Evolutionary conservation across 2,329 filamentous ascomycete species (phyloP).

Genomic region (Pleomassaria siparia): DNA sequence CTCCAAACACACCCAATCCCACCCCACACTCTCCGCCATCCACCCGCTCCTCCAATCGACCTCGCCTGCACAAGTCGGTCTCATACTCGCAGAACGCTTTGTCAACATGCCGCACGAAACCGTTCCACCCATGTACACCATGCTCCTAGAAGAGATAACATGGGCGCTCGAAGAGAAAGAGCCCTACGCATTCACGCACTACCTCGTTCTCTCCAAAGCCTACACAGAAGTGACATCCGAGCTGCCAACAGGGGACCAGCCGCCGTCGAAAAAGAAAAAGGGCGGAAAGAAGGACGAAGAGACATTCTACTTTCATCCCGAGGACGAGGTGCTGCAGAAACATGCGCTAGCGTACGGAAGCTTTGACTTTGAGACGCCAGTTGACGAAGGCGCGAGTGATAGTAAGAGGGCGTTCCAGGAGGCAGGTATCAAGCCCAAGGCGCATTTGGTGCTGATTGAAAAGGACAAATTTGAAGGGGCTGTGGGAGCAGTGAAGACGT

Average conservation of each 20-base stretch:
- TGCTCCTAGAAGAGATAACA: conserved; percentile 88
- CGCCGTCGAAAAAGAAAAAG: conserved; percentile 48
- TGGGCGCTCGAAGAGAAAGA: conserved; percentile 88
- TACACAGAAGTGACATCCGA: conserved; percentile 85
- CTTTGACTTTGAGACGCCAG: conserved; percentile 77
- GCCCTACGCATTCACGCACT: conserved; percentile 91
- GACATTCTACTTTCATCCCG: conserved; percentile 89
- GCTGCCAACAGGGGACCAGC: conserved; percentile 58
- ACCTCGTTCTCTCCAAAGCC: conserved; percentile 87
- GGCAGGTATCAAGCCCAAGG: conserved; percentile 80
- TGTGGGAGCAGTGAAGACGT: conserved; percentile 74
- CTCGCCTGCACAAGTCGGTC: conserved; percentile 63
- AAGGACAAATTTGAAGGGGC: conserved; percentile 73
- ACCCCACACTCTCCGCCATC: conserved; percentile 56
- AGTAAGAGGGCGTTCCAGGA: conserved; percentile 95
- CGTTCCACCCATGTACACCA: conserved; percentile 88
- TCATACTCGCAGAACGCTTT: conserved; percentile 88
- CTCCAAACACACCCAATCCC: conserved; percentile 54
- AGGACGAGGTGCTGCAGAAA: conserved; percentile 85
- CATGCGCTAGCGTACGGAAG: conserved; percentile 70
- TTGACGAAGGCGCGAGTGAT: conserved; percentile 78
- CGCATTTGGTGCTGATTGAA: conserved; percentile 85
- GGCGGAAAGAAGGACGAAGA: conserved; percentile 52
- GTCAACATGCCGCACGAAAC: conserved; percentile 97
- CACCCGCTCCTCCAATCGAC: conserved; percentile 39